These are phyloP conservation scores for Fusarium falciforme DNA, from an alignment of 2,329 filamentous ascomycete genomes.

Conservation along the genomic window DNA sequence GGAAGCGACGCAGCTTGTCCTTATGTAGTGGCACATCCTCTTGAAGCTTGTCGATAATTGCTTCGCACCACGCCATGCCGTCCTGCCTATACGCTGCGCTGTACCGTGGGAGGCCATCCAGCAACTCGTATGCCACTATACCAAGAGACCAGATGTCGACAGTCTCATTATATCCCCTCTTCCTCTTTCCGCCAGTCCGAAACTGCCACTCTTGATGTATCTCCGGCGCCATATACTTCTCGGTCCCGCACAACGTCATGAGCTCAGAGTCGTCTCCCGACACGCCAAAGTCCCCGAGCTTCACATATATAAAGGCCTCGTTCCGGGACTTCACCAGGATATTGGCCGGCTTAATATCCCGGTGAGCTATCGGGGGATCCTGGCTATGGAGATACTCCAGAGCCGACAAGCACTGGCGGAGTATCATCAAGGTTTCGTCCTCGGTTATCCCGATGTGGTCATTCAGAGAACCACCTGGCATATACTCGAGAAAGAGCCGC, in stretches of 20 bases:
- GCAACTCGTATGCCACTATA: conserved; percentile 66
- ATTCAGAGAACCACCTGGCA: conserved; percentile 1
- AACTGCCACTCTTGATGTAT: conserved; percentile 56
- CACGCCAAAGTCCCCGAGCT: conserved; percentile 90
- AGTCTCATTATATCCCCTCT: conserved; percentile 79
- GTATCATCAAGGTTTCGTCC: conserved; percentile 21
- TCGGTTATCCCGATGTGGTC: conserved; percentile 11
- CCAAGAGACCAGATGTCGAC: conserved; percentile 95
- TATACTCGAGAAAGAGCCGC: conserved; percentile 23
- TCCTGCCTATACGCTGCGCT: not conserved
- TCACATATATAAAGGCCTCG: conserved; percentile 81
- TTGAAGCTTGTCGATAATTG: accelerated
- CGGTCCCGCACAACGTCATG: conserved; percentile 88
- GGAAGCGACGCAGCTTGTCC: not conserved
- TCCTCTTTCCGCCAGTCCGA: not conserved
- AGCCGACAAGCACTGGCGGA: conserved; percentile 27
- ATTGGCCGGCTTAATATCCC: conserved; percentile 94
- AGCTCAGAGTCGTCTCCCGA: conserved; percentile 95
- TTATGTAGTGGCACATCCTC: not conserved
- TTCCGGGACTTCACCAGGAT: conserved; percentile 77
- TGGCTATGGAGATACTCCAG: conserved; percentile 29
- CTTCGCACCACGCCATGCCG: not conserved
- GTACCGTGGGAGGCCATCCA: conserved; percentile 16
- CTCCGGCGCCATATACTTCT: conserved; percentile 89
- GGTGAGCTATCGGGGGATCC: conserved; percentile 75